Base-by-base conservation (phyloP, 2,329 filamentous ascomycete genomes). In the Ophiocordyceps camponoti-leonardi region DNA sequence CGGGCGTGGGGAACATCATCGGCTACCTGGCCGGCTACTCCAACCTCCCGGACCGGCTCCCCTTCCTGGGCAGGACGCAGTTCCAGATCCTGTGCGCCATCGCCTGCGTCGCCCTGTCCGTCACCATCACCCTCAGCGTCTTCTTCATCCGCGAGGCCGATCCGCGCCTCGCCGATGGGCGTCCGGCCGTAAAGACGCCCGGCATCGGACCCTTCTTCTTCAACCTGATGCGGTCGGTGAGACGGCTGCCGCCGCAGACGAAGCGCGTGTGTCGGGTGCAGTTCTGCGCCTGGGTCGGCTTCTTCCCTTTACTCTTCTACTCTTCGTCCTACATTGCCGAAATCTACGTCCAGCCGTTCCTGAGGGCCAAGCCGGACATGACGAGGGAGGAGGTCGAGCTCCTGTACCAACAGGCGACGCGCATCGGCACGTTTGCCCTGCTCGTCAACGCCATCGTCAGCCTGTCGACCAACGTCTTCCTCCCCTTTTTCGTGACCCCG, bases 281-380 rank as follows among this genome's bases (percentile, higher is more conserved):
- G 58, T 78, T 90, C 53, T 88, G 81, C 49, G 86, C 86, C 6
- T 96, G 88, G 88, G 80, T 95, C 47, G 90, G 86, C 45, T 95
- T 90, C 77, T 96, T 95, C 56, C 88, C 88, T 1, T 87, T 94
- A 61, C 72, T 96, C 3, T 95, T 94, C 65, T 96, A 96, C 67
- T 86, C 86, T 6, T 94, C 87, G 1, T 93, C 86, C 18, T 96
- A 92, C 61, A 83, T 95, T 53, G 88, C 85, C 49, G 86, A 94
- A 58, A 84, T 96, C 47, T 94, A 94, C 54, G 83, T 86, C 18
- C 82, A 94, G 57, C 86, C 86, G 0, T 83, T 75, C 53, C 79
- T 95, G 44, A 71, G 79, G 51, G 67, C 75, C 44, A 83, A 94
- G 52, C 87, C 86, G 0, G 66, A 90, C 58, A 81, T 94, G 70